Evolutionary conservation across 2,329 filamentous ascomycete genomes (phyloP).

Genomic region (Neofusicoccum sp.): DNA sequence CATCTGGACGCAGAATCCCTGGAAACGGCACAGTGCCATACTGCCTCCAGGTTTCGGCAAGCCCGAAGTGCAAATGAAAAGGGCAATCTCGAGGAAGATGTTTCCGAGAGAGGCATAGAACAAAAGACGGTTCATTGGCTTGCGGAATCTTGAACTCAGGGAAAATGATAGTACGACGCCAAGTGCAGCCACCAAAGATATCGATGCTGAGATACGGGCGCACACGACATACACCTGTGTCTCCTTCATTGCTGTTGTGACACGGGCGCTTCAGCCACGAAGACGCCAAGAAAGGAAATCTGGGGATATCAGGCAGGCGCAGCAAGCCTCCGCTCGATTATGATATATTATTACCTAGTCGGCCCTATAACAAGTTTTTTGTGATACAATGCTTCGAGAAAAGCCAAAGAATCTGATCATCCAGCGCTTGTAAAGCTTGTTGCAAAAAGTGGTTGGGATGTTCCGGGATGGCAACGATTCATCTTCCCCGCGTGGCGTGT

Average conservation of each 20-base stretch:
- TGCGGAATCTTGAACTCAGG: conserved; percentile 68
- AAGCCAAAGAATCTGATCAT: too few relatives aligned
- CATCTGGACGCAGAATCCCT: conserved; percentile 81
- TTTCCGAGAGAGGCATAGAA: conserved; percentile 84
- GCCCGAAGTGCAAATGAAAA: conserved; percentile 66
- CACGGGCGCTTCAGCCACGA: too few relatives aligned
- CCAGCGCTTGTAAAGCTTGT: too few relatives aligned
- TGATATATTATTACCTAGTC: too few relatives aligned
- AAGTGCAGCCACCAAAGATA: background rate
- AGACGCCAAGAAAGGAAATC: too few relatives aligned
- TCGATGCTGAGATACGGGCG: background rate
- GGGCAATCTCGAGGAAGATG: conserved; percentile 72
- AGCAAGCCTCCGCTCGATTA: too few relatives aligned
- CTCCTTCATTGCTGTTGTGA: background rate
- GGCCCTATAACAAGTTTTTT: too few relatives aligned
- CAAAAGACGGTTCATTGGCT: conserved; percentile 81
- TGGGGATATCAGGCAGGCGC: too few relatives aligned
- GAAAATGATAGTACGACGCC: conserved; percentile 67
- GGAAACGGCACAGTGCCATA: conserved; percentile 67
- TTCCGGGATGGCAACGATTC: too few relatives aligned
- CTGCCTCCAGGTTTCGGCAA: conserved; percentile 44
- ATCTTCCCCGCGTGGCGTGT: too few relatives aligned
- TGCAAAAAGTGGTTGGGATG: too few relatives aligned
- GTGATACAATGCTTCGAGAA: too few relatives aligned
- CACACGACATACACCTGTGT: background rate